Conservation (phyloP, 2,329 filamentous ascomycete species). For the Nothophaeocryptopus gaeumannii region DNA sequence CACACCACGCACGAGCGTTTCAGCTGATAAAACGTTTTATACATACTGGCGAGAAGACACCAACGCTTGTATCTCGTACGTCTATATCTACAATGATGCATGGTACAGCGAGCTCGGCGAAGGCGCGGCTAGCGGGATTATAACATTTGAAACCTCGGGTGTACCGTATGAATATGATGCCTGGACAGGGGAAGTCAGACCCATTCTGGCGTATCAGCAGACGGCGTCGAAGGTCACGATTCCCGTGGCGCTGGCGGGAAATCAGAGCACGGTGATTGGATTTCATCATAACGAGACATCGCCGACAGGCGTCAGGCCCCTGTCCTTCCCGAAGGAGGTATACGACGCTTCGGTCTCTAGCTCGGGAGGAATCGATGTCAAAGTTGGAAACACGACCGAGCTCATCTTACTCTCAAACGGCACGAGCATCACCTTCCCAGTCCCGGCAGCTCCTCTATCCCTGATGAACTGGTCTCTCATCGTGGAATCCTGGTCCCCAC, state of each 20-base stretch:
- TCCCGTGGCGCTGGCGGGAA: constrained; percentile 38
- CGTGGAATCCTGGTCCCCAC: constrained; percentile 42
- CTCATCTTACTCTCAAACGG: constrained; percentile 17
- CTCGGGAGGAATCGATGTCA: background rate
- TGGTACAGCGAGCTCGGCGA: constrained; percentile 19
- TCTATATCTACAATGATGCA: constrained; percentile 45
- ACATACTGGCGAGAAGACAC: constrained; percentile 38
- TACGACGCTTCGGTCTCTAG: constrained; percentile 4
- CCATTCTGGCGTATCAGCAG: constrained; percentile 36
- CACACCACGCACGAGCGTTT: constrained; percentile 31
- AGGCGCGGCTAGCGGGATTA: constrained; percentile 22
- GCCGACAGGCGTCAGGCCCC: background rate
- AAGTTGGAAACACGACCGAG: constrained; percentile 8
- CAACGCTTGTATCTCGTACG: constrained; percentile 33
- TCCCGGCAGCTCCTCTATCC: constrained; percentile 1
- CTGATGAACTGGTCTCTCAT: constrained; percentile 38
- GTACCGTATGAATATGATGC: constrained; percentile 42
- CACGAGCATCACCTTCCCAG: constrained; percentile 18
- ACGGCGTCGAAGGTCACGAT: constrained; percentile 32
- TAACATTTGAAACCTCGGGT: constrained; percentile 33
- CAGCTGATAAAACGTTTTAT: constrained; percentile 34
- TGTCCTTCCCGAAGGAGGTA: constrained; percentile 11
- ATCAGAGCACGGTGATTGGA: constrained; percentile 42
- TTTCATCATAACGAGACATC: constrained; percentile 31
- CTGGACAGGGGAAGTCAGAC: constrained; percentile 42